These are phyloP conservation scores for Speleostelium caveatum DNA, from an alignment of 78 protist species.

Conservation along the genomic window DNA sequence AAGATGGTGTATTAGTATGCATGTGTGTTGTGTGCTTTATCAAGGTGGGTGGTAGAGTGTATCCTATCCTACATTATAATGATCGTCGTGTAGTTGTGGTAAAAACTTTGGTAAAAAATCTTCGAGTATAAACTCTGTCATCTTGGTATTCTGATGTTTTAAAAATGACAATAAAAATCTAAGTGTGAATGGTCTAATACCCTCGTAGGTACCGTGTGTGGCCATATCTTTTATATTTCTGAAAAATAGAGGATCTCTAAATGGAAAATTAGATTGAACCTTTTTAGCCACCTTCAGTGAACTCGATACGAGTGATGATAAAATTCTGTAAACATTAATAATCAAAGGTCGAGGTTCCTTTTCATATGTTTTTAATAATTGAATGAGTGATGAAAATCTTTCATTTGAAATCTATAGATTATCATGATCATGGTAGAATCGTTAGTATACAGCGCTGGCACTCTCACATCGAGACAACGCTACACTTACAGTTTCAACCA, in stretches of 20 bases:
- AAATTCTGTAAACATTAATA: conserved; percentile 32
- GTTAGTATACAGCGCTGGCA: too few relatives aligned
- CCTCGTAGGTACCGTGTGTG: conserved; percentile 32
- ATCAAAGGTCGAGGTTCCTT: not conserved
- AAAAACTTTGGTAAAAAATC: conserved; percentile 11
- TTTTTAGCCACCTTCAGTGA: conserved; percentile 51
- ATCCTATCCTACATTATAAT: conserved; percentile 47
- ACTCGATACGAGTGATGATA: conserved; percentile 5
- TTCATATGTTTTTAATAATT: not conserved
- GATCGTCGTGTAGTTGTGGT: conserved; percentile 21
- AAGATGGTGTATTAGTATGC: not conserved
- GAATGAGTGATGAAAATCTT: not conserved
- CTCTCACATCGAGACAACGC: not conserved
- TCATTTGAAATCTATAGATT: not conserved
- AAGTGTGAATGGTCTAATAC: conserved; percentile 46
- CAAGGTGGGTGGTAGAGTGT: too few relatives aligned
- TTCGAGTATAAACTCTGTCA: conserved; percentile 29
- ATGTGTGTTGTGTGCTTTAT: too few relatives aligned
- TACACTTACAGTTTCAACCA: conserved; percentile 2
- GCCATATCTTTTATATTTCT: conserved; percentile 33
- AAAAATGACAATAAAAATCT: conserved; percentile 57
- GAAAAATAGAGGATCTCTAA: conserved; percentile 4
- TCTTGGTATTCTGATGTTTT: conserved; percentile 23
- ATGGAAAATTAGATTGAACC: conserved; percentile 32
- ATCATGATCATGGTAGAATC: not conserved